Evolutionary conservation across 1,139 yeast species (phyloP).

Genomic region (Candida albicans): DNA sequence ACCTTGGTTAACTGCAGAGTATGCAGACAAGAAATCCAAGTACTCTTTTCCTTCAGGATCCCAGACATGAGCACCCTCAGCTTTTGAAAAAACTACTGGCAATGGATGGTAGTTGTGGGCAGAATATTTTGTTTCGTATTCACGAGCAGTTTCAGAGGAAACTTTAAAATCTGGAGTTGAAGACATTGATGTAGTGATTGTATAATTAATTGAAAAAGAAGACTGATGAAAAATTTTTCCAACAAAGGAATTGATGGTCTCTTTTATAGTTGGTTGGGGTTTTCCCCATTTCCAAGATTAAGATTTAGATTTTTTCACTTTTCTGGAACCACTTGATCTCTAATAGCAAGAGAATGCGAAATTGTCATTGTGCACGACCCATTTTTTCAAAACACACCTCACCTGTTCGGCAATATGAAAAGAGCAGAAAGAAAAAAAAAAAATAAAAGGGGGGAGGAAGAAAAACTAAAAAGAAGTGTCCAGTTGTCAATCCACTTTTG

Average conservation of each 20-base stretch:
- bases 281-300: neutral
- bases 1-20: constrained; percentile 97
- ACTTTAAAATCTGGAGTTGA: constrained; percentile 35
- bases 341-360: constrained; percentile 5
- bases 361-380: neutral
- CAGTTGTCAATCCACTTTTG: constrained; percentile 6
- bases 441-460: neutral
- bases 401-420: neutral
- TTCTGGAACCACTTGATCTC: neutral
- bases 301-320: neutral
- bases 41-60: constrained; percentile 94
- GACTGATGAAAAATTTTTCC: neutral
- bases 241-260: neutral
- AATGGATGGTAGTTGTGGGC: constrained; percentile 98
- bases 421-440: neutral
- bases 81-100: constrained; percentile 89
- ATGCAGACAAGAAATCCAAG: constrained; percentile 86
- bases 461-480: neutral
- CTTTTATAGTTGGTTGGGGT: neutral
- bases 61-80: constrained; percentile 93
- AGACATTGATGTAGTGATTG: neutral
- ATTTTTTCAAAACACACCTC: neutral
- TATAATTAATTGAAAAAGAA: neutral
- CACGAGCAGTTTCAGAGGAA: constrained; percentile 64
- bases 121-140: constrained; percentile 76